Evolutionary conservation across 495 filamentous ascomycete species (phyloP), one percentile per base, ranked within the genome.

Genomic region (Tuber microsphaerosporum): DNA sequence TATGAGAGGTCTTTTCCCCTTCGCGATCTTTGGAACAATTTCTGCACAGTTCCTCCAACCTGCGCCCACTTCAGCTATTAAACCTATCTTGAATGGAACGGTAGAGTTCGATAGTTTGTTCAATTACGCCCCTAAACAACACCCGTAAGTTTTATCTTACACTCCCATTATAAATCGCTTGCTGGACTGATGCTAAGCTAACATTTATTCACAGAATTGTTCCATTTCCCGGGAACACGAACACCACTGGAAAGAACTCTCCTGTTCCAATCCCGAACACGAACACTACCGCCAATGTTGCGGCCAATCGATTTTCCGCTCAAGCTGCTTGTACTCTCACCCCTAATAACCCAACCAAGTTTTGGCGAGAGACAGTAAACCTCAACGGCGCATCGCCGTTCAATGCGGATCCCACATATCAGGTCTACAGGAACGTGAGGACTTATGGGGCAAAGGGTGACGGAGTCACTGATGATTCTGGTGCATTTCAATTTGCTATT

Each of bases 401-500:
- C 69, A 77, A 81, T 39, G 78, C 75, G 26, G 83, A 86, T 48
- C 74, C 79, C 22, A 72, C 73, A 0, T 91, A 89, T 72, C 84
- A 87, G 2, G 87, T 90, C 0, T 90, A 88, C 75, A 85, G 89
- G 9, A 89, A 89, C 71, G 88, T 86, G 0, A 85, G 87, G 71
- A 82, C 86, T 48, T 90, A 88, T 79, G 85, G 84, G 1, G 89
- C 87, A 8, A 83, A 82, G 71, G 85, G 84, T 44, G 84, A 87
- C 39, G 87, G 87, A 5, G 83, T 87, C 31, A 88, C 87, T 16
- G 90, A 92, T 79, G 89, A 91, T 69, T 90, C 90, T 20, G 87
- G 82, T 68, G 90, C 90, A 10, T 90, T 92, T 81, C 90, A 91
- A 74, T 71, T 77, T 44, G 90, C 90, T 22, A 90, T 91, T 43